Evolutionary conservation across 108 stramenopile genomes (phyloP).

Genomic region (Skeletonema costatum): DNA sequence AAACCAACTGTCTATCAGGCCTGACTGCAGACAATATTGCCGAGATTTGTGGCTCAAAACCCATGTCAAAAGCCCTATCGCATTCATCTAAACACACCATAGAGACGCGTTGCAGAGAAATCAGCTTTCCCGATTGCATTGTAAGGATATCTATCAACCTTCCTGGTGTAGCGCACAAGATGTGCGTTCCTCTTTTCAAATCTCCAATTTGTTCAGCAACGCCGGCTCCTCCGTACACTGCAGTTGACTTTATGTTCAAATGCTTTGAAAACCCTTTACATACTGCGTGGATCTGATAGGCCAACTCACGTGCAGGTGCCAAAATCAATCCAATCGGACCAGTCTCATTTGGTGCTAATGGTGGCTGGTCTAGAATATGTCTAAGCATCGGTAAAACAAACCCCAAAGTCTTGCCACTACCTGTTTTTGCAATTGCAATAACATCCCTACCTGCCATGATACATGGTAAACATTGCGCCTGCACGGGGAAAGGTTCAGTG

Average conservation of each 20-base stretch:
- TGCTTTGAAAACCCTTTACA: constrained; percentile 78
- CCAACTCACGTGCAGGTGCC: constrained; percentile 97
- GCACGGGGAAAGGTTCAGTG: constrained; percentile 92
- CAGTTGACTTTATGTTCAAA: constrained; percentile 86
- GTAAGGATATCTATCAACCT: constrained; percentile 98
- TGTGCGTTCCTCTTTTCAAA: constrained; percentile 95
- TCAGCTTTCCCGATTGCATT: constrained; percentile 96
- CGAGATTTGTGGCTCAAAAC: constrained; percentile 97
- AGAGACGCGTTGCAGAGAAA: constrained; percentile 91
- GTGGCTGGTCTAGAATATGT: constrained; percentile 95
- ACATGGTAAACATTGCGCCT: constrained; percentile 97
- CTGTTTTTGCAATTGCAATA: constrained; percentile 99
- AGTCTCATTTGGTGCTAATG: constrained; percentile 84
- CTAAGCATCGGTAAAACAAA: constrained; percentile 95
- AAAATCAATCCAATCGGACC: constrained; percentile 97
- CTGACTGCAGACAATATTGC: constrained; percentile 92
- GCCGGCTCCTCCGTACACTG: constrained; percentile 97
- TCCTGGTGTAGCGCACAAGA: constrained; percentile 98
- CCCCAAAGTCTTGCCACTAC: constrained; percentile 96
- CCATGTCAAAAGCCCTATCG: constrained; percentile 99
- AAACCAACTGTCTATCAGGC: constrained; percentile 94
- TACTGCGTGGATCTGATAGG: constrained; percentile 95
- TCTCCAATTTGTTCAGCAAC: constrained; percentile 98
- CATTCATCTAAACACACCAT: constrained; percentile 98
- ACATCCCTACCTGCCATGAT: constrained; percentile 98